phyloP scores from a whole-genome alignment of 352 stramenopile species.

The Phytopythium mirpurense region DNA sequence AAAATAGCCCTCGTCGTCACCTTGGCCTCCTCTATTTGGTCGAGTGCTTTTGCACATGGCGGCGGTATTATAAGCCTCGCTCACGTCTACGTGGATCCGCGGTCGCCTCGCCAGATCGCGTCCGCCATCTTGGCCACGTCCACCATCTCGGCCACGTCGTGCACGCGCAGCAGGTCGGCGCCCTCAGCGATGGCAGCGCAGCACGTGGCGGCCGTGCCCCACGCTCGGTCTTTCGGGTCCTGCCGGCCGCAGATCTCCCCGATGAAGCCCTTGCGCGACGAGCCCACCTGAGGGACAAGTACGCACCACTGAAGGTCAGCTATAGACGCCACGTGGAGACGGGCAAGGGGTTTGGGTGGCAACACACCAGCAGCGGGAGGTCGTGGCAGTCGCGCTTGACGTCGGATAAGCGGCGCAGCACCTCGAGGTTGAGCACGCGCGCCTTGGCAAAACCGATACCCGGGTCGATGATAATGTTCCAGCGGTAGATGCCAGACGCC shows the following conservation, averaged over 20 bases:
- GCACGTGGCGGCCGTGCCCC: conserved; percentile 91
- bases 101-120: conserved; percentile 77
- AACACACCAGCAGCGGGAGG: conserved; percentile 50
- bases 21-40: not conserved
- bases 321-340: no score
- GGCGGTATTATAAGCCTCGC: not conserved
- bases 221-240: conserved; percentile 86
- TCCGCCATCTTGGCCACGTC: conserved; percentile 91
- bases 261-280: conserved; percentile 97
- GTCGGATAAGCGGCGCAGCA: conserved; percentile 79
- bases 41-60: no score
- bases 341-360: no score
- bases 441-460: conserved; percentile 98
- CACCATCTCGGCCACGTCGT: conserved; percentile 91
- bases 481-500: conserved; percentile 84
- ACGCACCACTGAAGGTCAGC: no score
- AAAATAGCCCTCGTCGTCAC: not conserved
- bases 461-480: conserved; percentile 95
- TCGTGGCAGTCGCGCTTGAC: conserved; percentile 41
- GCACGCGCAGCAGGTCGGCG: conserved; percentile 93
- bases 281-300: conserved; percentile 62
- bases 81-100: not conserved
- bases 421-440: conserved; percentile 84
- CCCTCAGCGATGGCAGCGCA: conserved; percentile 70
- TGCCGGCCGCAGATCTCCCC: conserved; percentile 87